These are phyloP conservation scores for Tylopilus rubrobrunneus DNA, from an alignment of 768 basidiomycete species.

Conservation along the genomic window DNA sequence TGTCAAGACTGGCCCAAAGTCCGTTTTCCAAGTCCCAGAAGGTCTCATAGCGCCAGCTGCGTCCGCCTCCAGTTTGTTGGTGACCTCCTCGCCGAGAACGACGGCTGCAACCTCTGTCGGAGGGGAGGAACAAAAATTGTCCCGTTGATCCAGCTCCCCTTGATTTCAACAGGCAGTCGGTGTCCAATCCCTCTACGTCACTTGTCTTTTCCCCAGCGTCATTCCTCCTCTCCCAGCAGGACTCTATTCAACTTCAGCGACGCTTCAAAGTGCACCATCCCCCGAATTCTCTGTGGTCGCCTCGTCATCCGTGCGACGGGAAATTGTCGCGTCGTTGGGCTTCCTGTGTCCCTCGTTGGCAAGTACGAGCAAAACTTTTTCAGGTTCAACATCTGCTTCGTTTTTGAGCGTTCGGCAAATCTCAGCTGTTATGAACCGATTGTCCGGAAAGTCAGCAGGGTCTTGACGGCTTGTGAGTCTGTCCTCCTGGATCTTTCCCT, in stretches of 20 bases:
- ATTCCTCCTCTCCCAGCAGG: constrained; percentile 46
- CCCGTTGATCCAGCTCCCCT: constrained; percentile 50
- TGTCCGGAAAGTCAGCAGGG: constrained; percentile 90
- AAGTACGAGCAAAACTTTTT: constrained; percentile 85
- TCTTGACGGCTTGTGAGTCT: constrained; percentile 85
- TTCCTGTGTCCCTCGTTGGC: constrained; percentile 76
- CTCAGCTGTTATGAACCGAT: constrained; percentile 95
- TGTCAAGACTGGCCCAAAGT: constrained; percentile 77
- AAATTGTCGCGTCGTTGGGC: constrained; percentile 84
- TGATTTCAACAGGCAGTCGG: constrained; percentile 45
- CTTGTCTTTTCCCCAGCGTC: constrained; percentile 43
- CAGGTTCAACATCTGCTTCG: constrained; percentile 93
- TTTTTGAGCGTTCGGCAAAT: constrained; percentile 88
- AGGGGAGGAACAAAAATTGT: constrained; percentile 35
- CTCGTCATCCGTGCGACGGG: constrained; percentile 84
- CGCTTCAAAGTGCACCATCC: constrained; percentile 93
- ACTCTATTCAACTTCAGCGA: constrained; percentile 85
- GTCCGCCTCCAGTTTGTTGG: constrained; percentile 25
- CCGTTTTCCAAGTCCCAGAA: constrained; percentile 93
- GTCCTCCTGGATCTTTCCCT: constrained; percentile 31
- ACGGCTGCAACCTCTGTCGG: constrained; percentile 30
- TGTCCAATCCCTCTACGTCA: constrained; percentile 40
- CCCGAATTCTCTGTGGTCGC: constrained; percentile 78
- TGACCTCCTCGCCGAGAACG: constrained; percentile 33
- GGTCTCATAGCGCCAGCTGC: constrained; percentile 63